These are phyloP conservation scores for Jaltomata sinuosa DNA, from an alignment of 257 asterid species.

Conservation along the genomic window DNA sequence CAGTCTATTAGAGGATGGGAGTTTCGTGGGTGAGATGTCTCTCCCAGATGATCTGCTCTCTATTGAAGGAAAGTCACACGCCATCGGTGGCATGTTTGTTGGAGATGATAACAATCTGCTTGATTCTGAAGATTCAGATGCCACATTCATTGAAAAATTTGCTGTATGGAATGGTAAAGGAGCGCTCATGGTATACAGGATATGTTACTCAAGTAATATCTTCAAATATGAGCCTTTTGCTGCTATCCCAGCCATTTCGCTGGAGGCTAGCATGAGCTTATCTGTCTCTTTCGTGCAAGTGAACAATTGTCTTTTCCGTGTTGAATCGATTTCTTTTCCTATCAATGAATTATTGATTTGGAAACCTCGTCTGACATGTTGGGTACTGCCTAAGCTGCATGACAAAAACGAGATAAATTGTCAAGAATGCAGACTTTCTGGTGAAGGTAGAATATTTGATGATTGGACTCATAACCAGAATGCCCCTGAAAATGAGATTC, in stretches of 20 bases:
- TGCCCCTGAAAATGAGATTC: slow-evolving; percentile 19
- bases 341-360: slow-evolving; percentile 48
- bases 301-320: slow-evolving; percentile 38
- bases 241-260: slow-evolving; percentile 45
- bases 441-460: slow-evolving; percentile 43
- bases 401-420: slow-evolving; percentile 20
- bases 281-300: slow-evolving; percentile 50
- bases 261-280: slow-evolving; percentile 25
- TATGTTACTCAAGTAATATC: slow-evolving; percentile 38
- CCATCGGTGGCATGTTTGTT: slow-evolving; percentile 60
- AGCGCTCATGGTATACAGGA: slow-evolving; percentile 49
- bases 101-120: slow-evolving; percentile 23
- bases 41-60: slow-evolving; percentile 54
- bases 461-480: slow-evolving; percentile 34
- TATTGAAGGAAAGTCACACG: slow-evolving; percentile 33
- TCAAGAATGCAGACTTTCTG: slow-evolving; percentile 38
- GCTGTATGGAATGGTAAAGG: slow-evolving; percentile 76
- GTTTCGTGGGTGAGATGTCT: slow-evolving; percentile 49
- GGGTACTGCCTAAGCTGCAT: slow-evolving; percentile 48
- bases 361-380: slow-evolving; percentile 66
- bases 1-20: slow-evolving; percentile 47
- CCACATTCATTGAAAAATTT: slow-evolving; percentile 41
- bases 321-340: slow-evolving; percentile 59
- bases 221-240: slow-evolving; percentile 39
- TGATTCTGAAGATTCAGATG: slow-evolving; percentile 17